phyloP scores from a whole-genome alignment of 1,284 basidiomycete genomes.

The Chiua sp. region DNA sequence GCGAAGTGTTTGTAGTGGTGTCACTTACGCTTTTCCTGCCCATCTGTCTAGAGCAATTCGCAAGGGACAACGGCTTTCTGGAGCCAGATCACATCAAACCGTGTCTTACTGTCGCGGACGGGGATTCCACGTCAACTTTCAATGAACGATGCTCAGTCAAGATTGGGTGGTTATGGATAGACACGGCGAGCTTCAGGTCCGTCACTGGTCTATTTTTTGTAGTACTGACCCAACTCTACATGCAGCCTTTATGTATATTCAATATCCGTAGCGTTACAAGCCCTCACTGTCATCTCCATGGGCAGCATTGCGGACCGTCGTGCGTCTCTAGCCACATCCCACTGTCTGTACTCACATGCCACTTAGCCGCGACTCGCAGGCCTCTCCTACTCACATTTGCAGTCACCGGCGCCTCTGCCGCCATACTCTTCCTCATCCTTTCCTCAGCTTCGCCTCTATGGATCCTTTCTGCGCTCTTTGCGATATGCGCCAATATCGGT shows the following conservation, averaged over 20 bases:
- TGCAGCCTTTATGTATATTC: slow-evolving; percentile 86
- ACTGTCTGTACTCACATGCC: slow-evolving; percentile 3
- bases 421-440: slow-evolving; percentile 74
- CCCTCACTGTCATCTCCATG: slow-evolving; percentile 89
- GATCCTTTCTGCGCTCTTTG: slow-evolving; percentile 65
- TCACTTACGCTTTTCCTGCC: slow-evolving; percentile 82
- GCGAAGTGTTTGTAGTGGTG: slow-evolving; percentile 84
- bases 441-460: slow-evolving; percentile 72
- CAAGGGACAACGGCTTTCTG: slow-evolving; percentile 78
- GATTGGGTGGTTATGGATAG: slow-evolving; percentile 81
- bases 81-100: slow-evolving; percentile 62
- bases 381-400: slow-evolving; percentile 79
- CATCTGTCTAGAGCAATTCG: slow-evolving; percentile 84
- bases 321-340: slow-evolving; percentile 44
- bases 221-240: slow-evolving; percentile 1
- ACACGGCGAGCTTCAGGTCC: slow-evolving; percentile 88
- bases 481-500: slow-evolving; percentile 78
- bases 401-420: slow-evolving; percentile 65
- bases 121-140: slow-evolving; percentile 20
- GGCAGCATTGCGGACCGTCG: slow-evolving; percentile 88
- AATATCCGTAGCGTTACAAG: slow-evolving; percentile 84
- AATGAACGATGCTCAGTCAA: slow-evolving; percentile 71
- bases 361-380: slow-evolving; percentile 78
- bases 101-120: slow-evolving; percentile 43
- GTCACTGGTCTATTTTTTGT: slow-evolving; percentile 22